Conservation (phyloP, 2,329 filamentous ascomycete species). For the Nemania abortiva region DNA sequence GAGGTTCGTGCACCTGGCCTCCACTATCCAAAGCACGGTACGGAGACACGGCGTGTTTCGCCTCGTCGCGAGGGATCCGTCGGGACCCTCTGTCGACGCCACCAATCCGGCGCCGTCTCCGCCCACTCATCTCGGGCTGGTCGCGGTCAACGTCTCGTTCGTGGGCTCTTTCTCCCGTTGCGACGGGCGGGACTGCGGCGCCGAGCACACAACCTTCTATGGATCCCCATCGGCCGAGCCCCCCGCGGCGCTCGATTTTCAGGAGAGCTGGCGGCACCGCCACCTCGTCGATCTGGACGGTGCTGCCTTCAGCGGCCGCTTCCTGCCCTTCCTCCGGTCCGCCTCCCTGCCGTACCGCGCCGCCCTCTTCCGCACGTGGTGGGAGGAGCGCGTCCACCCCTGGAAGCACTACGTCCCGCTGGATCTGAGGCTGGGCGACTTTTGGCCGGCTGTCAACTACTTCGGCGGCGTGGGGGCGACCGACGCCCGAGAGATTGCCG, state of each 20-base stretch:
- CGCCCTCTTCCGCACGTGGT: conserved; percentile 74
- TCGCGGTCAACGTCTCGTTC: conserved; percentile 54
- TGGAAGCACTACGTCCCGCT: conserved; percentile 75
- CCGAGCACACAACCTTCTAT: conserved; percentile 52
- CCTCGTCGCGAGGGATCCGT: conserved; percentile 5
- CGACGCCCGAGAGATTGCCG: conserved; percentile 64
- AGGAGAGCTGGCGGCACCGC: conserved; percentile 59
- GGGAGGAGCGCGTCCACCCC: conserved; percentile 69
- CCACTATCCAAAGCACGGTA: conserved; percentile 42
- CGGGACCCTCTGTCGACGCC: neutral
- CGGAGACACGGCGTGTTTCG: conserved; percentile 1
- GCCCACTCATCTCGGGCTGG: neutral
- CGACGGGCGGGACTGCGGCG: conserved; percentile 50
- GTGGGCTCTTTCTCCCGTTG: conserved; percentile 55
- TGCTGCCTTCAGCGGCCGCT: conserved; percentile 62
- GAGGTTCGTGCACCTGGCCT: conserved; percentile 68
- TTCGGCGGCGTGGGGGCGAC: conserved; percentile 44
- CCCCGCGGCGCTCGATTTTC: conserved; percentile 48
- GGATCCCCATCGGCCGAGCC: conserved; percentile 41
- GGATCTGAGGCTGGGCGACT: conserved; percentile 56
- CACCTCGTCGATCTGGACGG: conserved; percentile 72
- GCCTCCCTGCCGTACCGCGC: conserved; percentile 68
- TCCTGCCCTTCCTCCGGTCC: conserved; percentile 63
- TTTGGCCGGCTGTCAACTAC: conserved; percentile 48
- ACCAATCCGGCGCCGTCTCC: neutral